Percentiles rank a stretch among this genome's conserved stretches.
Conservation (phyloP, 2,329 filamentous ascomycete species). For the Ophiognomonia clavigignenti-juglandacearum region DNA sequence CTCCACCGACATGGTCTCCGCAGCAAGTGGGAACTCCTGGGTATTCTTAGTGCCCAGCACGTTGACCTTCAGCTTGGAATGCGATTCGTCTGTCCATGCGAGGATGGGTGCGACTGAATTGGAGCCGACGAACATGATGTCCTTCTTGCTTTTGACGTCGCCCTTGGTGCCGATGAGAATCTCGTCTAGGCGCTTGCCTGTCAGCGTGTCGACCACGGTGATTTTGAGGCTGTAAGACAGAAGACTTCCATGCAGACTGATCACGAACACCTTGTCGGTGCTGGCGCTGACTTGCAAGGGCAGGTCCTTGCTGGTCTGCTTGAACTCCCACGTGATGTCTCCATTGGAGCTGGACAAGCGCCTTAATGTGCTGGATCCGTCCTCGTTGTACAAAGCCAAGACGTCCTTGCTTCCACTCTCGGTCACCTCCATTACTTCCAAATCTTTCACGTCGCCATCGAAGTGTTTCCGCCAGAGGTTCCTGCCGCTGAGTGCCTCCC, state of each 20-base stretch:
- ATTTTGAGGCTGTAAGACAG: conserved; percentile 75
- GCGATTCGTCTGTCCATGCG: conserved; percentile 64
- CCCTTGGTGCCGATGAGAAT: conserved; percentile 67
- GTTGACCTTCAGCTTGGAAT: conserved; percentile 64
- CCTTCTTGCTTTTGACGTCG: conserved; percentile 60
- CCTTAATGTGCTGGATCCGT: conserved; percentile 55
- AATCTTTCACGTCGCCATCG: conserved; percentile 54
- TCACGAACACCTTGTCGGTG: conserved; percentile 66
- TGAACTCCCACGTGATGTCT: conserved; percentile 72
- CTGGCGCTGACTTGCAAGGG: conserved; percentile 73
- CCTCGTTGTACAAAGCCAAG: conserved; percentile 61
- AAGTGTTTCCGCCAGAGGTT: conserved; percentile 69
- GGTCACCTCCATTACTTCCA: conserved; percentile 73
- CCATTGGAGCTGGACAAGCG: conserved; percentile 71
- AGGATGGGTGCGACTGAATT: conserved; percentile 72
- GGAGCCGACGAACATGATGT: conserved; percentile 70
- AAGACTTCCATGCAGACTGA: conserved; percentile 66
- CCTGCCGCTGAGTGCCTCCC: conserved; percentile 79
- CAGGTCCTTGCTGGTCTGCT: conserved; percentile 61
- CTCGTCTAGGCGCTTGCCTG: conserved; percentile 68
- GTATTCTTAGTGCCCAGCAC: conserved; percentile 58
- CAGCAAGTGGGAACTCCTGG: conserved; percentile 48
- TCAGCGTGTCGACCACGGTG: conserved; percentile 65
- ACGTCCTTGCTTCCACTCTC: conserved; percentile 63
- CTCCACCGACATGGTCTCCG: conserved; percentile 46